Evolutionary conservation across 1,139 yeast species (phyloP).

Genomic region (Hansenula lynferdii): DNA sequence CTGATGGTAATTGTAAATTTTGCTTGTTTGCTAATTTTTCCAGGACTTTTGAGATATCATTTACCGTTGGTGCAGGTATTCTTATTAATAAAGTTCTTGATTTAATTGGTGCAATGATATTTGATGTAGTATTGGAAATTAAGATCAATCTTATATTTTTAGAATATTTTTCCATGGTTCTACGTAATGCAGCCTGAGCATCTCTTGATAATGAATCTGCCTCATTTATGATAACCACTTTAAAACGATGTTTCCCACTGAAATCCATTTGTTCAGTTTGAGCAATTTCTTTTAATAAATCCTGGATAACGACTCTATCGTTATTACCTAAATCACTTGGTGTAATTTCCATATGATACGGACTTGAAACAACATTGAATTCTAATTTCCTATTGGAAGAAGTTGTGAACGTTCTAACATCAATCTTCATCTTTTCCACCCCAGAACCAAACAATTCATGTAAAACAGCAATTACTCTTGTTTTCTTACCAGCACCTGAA

Average conservation of each 20-base stretch:
- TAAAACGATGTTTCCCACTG: slow-evolving; percentile 68
- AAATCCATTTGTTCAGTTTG: slow-evolving; percentile 92
- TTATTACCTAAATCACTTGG: slow-evolving; percentile 97
- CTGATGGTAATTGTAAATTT: slow-evolving; percentile 35
- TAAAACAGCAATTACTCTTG: slow-evolving; percentile 79
- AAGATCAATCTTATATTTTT: slow-evolving; percentile 78
- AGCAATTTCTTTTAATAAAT: slow-evolving; percentile 87
- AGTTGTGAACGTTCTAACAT: slow-evolving; percentile 78
- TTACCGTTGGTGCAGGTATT: slow-evolving; percentile 71
- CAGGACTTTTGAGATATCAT: slow-evolving; percentile 55
- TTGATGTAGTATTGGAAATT: slow-evolving; percentile 85
- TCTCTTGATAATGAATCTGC: slow-evolving; percentile 91
- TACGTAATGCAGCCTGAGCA: slow-evolving; percentile 95
- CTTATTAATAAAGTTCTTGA: slow-evolving; percentile 87
- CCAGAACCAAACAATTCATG: slow-evolving; percentile 79
- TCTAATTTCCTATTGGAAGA: slow-evolving; percentile 73
- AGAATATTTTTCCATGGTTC: slow-evolving; percentile 98
- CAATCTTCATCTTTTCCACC: slow-evolving; percentile 82
- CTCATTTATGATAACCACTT: slow-evolving; percentile 89
- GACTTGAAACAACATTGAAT: slow-evolving; percentile 85
- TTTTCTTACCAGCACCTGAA: slow-evolving; percentile 95
- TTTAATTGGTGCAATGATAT: slow-evolving; percentile 88
- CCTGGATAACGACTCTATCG: slow-evolving; percentile 93
- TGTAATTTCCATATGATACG: slow-evolving; percentile 89
- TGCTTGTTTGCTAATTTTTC: slow-evolving; percentile 54